Conservation (phyloP, 306 rosid genomes). For the Gastrolobium villosum region DNA sequence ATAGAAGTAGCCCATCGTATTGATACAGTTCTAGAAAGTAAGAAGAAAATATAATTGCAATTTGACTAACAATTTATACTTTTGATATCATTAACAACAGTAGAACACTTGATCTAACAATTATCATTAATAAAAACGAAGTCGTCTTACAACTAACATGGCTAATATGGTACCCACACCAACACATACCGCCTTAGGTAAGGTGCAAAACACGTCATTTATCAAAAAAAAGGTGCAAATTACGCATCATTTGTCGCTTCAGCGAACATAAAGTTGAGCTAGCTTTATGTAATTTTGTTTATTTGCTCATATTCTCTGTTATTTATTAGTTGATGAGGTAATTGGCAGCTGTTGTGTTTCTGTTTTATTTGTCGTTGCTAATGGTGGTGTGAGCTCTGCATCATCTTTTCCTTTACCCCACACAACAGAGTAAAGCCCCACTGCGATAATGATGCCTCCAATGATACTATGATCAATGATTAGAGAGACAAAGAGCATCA, state of each 20-base stretch:
- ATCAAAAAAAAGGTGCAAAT: too few relatives aligned
- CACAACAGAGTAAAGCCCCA: conserved; percentile 77
- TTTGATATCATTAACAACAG: not conserved
- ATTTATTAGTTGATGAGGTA: conserved; percentile 36
- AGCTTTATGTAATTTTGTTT: not conserved
- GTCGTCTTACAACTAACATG: conserved; percentile 22
- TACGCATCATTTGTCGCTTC: not conserved
- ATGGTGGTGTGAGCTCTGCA: not conserved
- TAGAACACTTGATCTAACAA: not conserved
- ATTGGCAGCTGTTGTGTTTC: conserved; percentile 44
- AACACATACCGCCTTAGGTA: conserved; percentile 1
- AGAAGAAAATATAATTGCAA: not conserved
- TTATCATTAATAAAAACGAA: not conserved
- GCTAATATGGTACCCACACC: conserved; percentile 38
- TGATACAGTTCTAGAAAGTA: not conserved
- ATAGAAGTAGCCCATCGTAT: not conserved
- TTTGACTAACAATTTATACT: not conserved
- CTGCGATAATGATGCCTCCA: conserved; percentile 70
- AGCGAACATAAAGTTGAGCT: conserved; percentile 16
- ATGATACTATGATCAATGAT: conserved; percentile 51
- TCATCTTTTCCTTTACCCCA: conserved; percentile 84
- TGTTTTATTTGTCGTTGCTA: conserved; percentile 30
- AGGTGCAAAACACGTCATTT: not conserved
- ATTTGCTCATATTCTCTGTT: not conserved
- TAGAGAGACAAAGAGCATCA: not conserved